Evolutionary conservation across 2,329 filamentous ascomycete genomes (phyloP).

Genomic region (Penicillium sp.): DNA sequence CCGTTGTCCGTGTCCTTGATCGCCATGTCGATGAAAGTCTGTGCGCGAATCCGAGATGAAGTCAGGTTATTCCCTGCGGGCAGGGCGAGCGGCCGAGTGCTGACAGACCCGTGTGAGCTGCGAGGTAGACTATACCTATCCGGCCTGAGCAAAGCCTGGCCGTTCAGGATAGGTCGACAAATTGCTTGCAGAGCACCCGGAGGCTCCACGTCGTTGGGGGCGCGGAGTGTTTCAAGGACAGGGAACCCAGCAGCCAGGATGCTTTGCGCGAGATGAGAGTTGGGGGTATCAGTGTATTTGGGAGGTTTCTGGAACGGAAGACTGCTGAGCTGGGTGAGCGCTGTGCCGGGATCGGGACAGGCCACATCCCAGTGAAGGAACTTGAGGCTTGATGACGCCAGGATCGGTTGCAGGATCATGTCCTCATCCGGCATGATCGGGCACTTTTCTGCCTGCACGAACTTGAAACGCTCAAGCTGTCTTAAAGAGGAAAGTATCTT

Average conservation of each 20-base stretch:
- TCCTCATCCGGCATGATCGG: slow-evolving; percentile 46
- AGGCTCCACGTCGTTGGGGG: slow-evolving; percentile 45
- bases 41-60: slow-evolving; percentile 45
- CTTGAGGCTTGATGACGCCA: slow-evolving; percentile 50
- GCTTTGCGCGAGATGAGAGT: slow-evolving; percentile 45
- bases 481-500: slow-evolving; percentile 50
- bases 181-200: slow-evolving; percentile 44
- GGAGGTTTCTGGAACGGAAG: slow-evolving; percentile 37
- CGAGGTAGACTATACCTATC: slow-evolving; percentile 43
- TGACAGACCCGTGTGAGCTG: slow-evolving; percentile 44
- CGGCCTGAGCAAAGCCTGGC: slow-evolving; percentile 38
- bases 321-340: slow-evolving; percentile 38
- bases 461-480: slow-evolving; percentile 49
- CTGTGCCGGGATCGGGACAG: slow-evolving; percentile 37
- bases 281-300: slow-evolving; percentile 37
- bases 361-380: slow-evolving; percentile 58
- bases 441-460: slow-evolving; percentile 51
- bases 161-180: slow-evolving; percentile 40
- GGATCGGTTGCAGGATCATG: slow-evolving; percentile 47
- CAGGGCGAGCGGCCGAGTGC: slow-evolving; percentile 39
- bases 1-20: slow-evolving; percentile 41
- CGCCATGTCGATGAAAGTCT: slow-evolving; percentile 46
- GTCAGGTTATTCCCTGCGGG: slow-evolving; percentile 45
- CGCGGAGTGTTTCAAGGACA: slow-evolving; percentile 39
- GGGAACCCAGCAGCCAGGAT: slow-evolving; percentile 46